Base-by-base conservation (phyloP, 352 stramenopile species). In the Aphanomyces astaci region DNA sequence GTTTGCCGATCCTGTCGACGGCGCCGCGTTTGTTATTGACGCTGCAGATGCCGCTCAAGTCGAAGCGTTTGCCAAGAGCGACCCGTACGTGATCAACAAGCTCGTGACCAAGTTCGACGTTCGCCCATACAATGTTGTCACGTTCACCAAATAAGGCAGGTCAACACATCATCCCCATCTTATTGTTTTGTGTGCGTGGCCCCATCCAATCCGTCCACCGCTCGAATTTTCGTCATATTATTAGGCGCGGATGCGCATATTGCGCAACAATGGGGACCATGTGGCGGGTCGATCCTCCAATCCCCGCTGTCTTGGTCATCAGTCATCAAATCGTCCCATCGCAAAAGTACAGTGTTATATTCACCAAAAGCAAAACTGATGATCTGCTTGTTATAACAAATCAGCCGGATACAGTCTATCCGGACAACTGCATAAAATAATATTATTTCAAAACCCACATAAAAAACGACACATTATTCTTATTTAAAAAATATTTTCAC, bases 31-130 rank as follows among this genome's bases (percentile, higher is more conserved):
- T 66, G 69, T 92, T 56, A 88, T 92, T 72, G 76, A 77, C 27
- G 82, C 81, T 28, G 66, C 67, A 28, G 75, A 89, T 73, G 84
- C 81, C 64, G 51, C 72, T 33, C 52, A 81, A 13, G 76, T 92
- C 33, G 79, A 90, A 36, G 72, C 84, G 27, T 92, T 90, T 49
- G 84, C 74, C n/a, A 72, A 81, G 66, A 67, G 72, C 2, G 84
- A 92, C 70, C 80, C 81, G 36, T 92, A 92, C 64, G 79, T 92
- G 27, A 70, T 79, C 57, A 89, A 92, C 72, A 72, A 87, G 52
- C 79, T 92, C 65, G 81, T 90, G 27, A 84, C 78, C 30, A 72
- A 65, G 62, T 79, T 86, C 74, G 76, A 74, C 43, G 88, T 92
- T 64, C 84, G 81, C 65, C 79, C 88, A 67, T 92, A 79, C 75